phyloP scores from a whole-genome alignment of 1,139 yeast genomes.

The Yamadazyma atmosphaerica region DNA sequence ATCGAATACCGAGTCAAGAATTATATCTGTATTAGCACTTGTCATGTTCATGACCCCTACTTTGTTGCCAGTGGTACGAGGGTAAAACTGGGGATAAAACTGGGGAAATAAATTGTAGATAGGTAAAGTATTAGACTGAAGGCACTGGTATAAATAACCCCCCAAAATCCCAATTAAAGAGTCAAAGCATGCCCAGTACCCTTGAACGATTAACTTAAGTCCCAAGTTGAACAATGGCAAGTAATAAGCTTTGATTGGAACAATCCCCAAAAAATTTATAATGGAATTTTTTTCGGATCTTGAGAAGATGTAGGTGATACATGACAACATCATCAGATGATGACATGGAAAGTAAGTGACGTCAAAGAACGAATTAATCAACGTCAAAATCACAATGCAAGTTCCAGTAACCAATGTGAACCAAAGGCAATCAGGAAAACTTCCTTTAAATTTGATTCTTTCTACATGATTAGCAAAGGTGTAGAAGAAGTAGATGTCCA shows the following conservation, averaged over 20 bases:
- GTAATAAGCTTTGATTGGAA: constrained; percentile 59
- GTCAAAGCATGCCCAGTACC: constrained; percentile 37
- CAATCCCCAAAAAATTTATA: constrained; percentile 51
- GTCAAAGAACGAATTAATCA: constrained; percentile 27
- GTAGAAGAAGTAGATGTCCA: constrained; percentile 59
- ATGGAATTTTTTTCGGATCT: constrained; percentile 50
- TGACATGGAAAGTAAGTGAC: constrained; percentile 23
- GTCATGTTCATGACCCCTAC: constrained; percentile 29
- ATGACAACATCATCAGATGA: constrained; percentile 47
- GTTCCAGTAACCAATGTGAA: constrained; percentile 53
- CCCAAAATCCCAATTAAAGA: constrained; percentile 51
- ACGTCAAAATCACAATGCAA: constrained; percentile 33
- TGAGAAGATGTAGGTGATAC: constrained; percentile 63
- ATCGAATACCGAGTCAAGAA: constrained; percentile 40
- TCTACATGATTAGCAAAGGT: constrained; percentile 59
- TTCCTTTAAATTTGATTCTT: constrained; percentile 50
- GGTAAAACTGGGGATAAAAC: constrained; percentile 33
- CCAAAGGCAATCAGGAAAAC: constrained; percentile 58
- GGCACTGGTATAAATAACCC: constrained; percentile 60
- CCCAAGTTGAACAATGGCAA: constrained; percentile 57
- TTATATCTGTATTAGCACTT: constrained; percentile 17
- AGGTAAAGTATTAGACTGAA: constrained; percentile 54
- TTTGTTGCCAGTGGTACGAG: constrained; percentile 24
- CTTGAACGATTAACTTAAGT: constrained; percentile 46
- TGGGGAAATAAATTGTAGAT: constrained; percentile 45